Evolutionary conservation across 768 basidiomycete species (phyloP).

Genomic region (Xerocomus potaroensis): DNA sequence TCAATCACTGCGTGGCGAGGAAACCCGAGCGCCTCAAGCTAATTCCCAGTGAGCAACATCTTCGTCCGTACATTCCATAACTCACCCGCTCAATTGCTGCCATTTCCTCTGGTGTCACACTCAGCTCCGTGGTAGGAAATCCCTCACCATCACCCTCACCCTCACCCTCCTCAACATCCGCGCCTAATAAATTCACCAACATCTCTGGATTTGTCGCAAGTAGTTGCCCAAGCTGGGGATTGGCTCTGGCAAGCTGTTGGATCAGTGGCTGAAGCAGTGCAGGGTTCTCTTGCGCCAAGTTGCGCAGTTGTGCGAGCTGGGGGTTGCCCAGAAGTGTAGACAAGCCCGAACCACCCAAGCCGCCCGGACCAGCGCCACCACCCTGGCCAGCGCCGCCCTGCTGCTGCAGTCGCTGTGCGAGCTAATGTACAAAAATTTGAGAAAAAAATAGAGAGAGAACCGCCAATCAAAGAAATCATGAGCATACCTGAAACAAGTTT

Average conservation of each 20-base stretch:
- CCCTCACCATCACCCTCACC: constrained; percentile 44
- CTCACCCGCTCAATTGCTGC: constrained; percentile 87
- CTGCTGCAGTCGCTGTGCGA: constrained; percentile 51
- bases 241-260: constrained; percentile 71
- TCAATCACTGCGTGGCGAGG: constrained; percentile 74
- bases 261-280: constrained; percentile 71
- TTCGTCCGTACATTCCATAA: constrained; percentile 5
- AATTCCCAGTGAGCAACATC: constrained; percentile 3
- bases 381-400: constrained; percentile 29
- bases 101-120: constrained; percentile 81
- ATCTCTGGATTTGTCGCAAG: constrained; percentile 71
- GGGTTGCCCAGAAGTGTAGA: constrained; percentile 57
- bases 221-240: constrained; percentile 70
- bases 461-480: neutral
- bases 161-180: constrained; percentile 36
- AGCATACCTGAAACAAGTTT: constrained; percentile 79
- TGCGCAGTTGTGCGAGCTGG: constrained; percentile 67
- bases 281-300: constrained; percentile 74
- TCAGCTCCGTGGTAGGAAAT: constrained; percentile 37
- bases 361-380: constrained; percentile 20
- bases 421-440: constrained; percentile 35
- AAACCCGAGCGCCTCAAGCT: constrained; percentile 90
- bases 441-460: neutral
- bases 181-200: constrained; percentile 60
- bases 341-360: constrained; percentile 36